Evolutionary conservation across 73 alveolate species (phyloP).

Genomic region (Paramecium sonneborni): DNA sequence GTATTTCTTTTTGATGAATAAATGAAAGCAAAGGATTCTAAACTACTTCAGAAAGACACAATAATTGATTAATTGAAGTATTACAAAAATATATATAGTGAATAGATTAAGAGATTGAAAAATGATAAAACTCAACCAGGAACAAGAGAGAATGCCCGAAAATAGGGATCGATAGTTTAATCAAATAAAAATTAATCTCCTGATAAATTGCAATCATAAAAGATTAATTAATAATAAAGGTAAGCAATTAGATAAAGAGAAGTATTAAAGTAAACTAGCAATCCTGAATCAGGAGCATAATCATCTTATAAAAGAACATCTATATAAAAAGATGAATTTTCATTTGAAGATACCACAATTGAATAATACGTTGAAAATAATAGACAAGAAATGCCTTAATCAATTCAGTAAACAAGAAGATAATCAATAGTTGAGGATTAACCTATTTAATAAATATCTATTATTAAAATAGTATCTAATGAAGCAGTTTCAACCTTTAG

Average conservation of each 20-base stretch:
- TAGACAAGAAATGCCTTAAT: background rate
- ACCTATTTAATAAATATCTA: background rate
- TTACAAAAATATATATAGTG: background rate
- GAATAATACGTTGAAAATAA: constrained; percentile 5
- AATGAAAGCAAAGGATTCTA: background rate
- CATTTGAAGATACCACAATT: background rate
- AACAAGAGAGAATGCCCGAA: background rate
- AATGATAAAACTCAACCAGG: background rate
- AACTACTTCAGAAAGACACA: background rate
- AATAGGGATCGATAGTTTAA: background rate
- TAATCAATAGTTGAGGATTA: background rate
- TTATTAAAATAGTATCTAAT: background rate
- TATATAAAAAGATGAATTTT: background rate
- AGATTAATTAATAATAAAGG: background rate
- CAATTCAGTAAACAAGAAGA: background rate
- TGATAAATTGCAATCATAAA: background rate
- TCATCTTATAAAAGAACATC: constrained; percentile 4
- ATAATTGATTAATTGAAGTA: constrained; percentile 7
- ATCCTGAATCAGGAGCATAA: background rate
- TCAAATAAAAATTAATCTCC: background rate
- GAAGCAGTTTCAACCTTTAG: background rate
- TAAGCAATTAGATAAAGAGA: background rate
- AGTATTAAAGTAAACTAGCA: background rate
- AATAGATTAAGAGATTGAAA: background rate
- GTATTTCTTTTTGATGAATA: background rate